These are phyloP conservation scores for Dichomitus squalens DNA, from an alignment of 1,284 basidiomycete genomes.

Conservation along the genomic window DNA sequence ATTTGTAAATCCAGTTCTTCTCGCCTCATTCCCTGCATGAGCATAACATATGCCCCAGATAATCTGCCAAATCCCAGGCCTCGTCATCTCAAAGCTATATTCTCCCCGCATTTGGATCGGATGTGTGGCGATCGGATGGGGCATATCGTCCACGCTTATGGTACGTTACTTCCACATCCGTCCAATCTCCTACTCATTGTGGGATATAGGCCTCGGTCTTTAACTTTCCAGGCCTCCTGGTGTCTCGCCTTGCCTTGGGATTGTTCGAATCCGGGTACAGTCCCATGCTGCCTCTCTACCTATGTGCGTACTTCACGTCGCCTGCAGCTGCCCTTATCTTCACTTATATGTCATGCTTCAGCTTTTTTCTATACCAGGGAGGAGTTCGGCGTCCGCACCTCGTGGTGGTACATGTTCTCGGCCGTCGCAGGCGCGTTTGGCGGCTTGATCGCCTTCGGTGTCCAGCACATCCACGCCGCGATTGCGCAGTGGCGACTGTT, in stretches of 20 bases:
- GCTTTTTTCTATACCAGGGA: slow-evolving; percentile 69
- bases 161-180: slow-evolving; percentile 36
- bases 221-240: slow-evolving; percentile 59
- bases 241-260: slow-evolving; percentile 62
- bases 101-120: slow-evolving; percentile 70
- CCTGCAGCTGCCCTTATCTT: slow-evolving; percentile 16
- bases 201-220: slow-evolving; percentile 53
- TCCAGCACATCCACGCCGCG: slow-evolving; percentile 55
- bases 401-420: slow-evolving; percentile 79
- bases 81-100: slow-evolving; percentile 65
- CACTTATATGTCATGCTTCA: slow-evolving; percentile 43
- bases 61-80: slow-evolving; percentile 67
- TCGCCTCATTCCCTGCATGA: background rate
- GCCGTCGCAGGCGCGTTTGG: slow-evolving; percentile 80
- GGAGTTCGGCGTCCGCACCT: slow-evolving; percentile 73
- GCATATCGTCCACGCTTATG: slow-evolving; percentile 70
- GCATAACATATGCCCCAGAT: slow-evolving; percentile 45
- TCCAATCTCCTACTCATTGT: background rate
- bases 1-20: slow-evolving; percentile 49
- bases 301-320: slow-evolving; percentile 48
- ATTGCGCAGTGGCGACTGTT: slow-evolving; percentile 67
- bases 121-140: slow-evolving; percentile 68
- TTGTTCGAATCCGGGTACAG: slow-evolving; percentile 76
- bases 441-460: slow-evolving; percentile 72
- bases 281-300: slow-evolving; percentile 75